phyloP scores from a whole-genome alignment of 768 basidiomycete species.

The Amanita jacksonii region DNA sequence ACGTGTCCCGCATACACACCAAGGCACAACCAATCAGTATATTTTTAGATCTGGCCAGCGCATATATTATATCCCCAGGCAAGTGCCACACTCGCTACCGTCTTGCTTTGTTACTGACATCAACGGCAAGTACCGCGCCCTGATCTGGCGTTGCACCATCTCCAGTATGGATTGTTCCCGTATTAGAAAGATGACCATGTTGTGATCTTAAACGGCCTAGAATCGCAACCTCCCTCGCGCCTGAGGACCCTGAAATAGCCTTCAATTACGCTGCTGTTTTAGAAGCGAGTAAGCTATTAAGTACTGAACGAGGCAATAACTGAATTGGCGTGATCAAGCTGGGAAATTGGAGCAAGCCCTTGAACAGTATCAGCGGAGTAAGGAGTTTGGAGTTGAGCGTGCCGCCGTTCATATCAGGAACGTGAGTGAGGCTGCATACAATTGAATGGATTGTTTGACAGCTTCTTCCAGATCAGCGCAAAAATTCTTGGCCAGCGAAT shows the following conservation, averaged over 20 bases:
- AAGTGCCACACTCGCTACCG: conserved; percentile 5
- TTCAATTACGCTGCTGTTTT: conserved; percentile 89
- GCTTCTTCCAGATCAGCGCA: conserved; percentile 55
- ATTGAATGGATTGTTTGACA: conserved; percentile 11
- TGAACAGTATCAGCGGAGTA: conserved; percentile 71
- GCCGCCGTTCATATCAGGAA: conserved; percentile 79
- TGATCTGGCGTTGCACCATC: conserved; percentile 79
- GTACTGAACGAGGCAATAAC: conserved; percentile 1
- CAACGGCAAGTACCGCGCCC: conserved; percentile 53
- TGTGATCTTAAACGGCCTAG: too few species aligned
- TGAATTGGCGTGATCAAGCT: conserved; percentile 32
- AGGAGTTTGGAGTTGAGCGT: conserved; percentile 70
- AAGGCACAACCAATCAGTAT: conserved; percentile 13
- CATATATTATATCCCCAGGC: conserved; percentile 71
- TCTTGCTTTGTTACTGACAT: conserved; percentile 9
- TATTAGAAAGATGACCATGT: conserved; percentile 21
- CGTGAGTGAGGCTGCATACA: conserved; percentile 29
- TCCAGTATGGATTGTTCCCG: too few species aligned
- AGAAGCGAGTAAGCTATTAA: conserved; percentile 64
- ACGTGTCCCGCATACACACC: conserved; percentile 20
- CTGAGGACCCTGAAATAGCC: conserved; percentile 85
- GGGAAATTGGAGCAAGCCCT: conserved; percentile 76
- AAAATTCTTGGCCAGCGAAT: conserved; percentile 63
- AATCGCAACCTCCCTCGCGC: conserved; percentile 72
- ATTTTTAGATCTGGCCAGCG: conserved; percentile 70